Evolutionary conservation across 768 basidiomycete genomes (phyloP), one percentile per base, ranked within the genome.

Genomic region (Hortiboletus campestris): DNA sequence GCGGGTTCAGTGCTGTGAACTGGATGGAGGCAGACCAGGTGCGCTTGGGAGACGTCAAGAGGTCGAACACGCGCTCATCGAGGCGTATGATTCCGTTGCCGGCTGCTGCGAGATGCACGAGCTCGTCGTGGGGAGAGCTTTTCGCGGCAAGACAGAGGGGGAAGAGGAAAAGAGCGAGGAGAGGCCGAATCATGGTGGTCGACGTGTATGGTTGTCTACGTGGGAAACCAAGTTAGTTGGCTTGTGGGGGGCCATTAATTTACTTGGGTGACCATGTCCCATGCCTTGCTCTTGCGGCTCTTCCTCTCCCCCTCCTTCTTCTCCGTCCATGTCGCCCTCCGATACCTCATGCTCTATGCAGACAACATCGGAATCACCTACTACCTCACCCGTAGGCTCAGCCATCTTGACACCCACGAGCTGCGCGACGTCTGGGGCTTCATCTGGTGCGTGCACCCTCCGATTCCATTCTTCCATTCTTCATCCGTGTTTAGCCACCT

Each of bases 231-330:
- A n/a, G 47, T 1, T 12, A 16, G n/a, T 16, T 20, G 2, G 32
- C 25, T 4, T 13, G 25, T 25, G 25, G 25, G 25, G n/a, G n/a
- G 13, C 31, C 31, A 13, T 13, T 6, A 14, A 8, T 10, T n/a
- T n/a, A 42, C 48, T 9, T 32, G 16, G 11, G 38, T 29, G 39
- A 31, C 34, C 36, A 56, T 63, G 71, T 89, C 88, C 62, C 89
- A 94, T 88, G 90, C 84, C 44, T 79, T 94, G 57, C 86, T 95
- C 49, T 83, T 98, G 51, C 88, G 94, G 31, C 85, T 98, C 46
- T 96, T 97, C 70, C 86, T 95, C 54, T 93, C 91, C 19, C 89
- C 91, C 5, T 85, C 86, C 35, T 98, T 91, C 78, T 98, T 97
- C 76, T 90, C 89, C 12, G 89, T 96, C 52, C 90, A 95, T 77